Evolutionary conservation across 805 yeast species (phyloP), one percentile per base, ranked within the genome.

Genomic region (Ogataea neopini): DNA sequence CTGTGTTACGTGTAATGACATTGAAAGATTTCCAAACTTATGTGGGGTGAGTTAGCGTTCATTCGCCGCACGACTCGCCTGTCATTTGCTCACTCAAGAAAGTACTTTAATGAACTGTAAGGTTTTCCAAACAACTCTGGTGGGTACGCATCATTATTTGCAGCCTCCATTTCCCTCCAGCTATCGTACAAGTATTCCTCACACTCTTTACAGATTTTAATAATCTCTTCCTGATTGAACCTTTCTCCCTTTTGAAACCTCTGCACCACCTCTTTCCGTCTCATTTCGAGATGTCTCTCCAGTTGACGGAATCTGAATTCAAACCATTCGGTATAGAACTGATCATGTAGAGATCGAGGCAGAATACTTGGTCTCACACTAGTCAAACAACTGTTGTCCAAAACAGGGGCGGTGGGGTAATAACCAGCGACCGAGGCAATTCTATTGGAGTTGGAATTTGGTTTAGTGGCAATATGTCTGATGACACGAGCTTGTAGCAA

Each of bases 381-480:
- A 0, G 70, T 68, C 23, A 68, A 41, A 8, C 62, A 68, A 33
- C 66, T 59, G 25, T 66, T 66, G 51, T 68, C 72, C 18, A 65
- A 56, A 6, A 50, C 52, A 1, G 67, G 57, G 19, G 61, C 64
- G 11, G 61, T 43, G 11, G 64, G 66, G 39, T 59, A 55, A 44
- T 51, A 66, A 6, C 69, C 70, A 17, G 62, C 60, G 19, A 68
- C 70, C 20, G 64, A 56, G 1, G 69, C 58, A 34, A 68, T 68
- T 54, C 72, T 57, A 47, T 68, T 68, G 22, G 66, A 64, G 46
- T 67, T 67, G 6, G 68, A 53, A 29, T 59, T 57, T 19, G 80
- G 79, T 45, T 71, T 71, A 14, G 77, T 70, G 2, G 80, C 81
- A 52, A 76, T 63, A 51, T 76, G 80, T 53, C 69, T 71, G 19